Conservation (phyloP, 441 rosid species). For the Erodium moschatum region DNA sequence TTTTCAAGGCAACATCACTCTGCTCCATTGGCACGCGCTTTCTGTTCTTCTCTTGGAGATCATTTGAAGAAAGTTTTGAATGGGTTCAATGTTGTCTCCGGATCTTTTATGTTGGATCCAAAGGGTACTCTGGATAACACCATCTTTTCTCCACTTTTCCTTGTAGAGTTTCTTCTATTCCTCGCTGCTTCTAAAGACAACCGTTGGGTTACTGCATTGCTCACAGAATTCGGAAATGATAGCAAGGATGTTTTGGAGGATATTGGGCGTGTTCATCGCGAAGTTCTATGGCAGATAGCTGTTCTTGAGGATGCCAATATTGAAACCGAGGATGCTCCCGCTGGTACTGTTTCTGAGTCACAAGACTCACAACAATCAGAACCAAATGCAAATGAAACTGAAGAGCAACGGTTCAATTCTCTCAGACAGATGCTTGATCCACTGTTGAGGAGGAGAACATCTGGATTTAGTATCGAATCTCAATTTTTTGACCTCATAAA, state of each 20-base stretch:
- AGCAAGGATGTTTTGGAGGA: slow-evolving; percentile 84
- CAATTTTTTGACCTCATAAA: slow-evolving; percentile 92
- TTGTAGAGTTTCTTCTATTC: slow-evolving; percentile 85
- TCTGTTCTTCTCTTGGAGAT: slow-evolving; percentile 72
- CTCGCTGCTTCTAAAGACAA: slow-evolving; percentile 95
- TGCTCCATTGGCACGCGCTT: slow-evolving; percentile 80
- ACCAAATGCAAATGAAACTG: slow-evolving; percentile 37
- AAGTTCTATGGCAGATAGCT: slow-evolving; percentile 87
- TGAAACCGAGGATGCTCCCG: slow-evolving; percentile 47
- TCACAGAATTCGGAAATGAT: slow-evolving; percentile 71
- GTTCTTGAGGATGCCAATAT: slow-evolving; percentile 71
- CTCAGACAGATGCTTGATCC: slow-evolving; percentile 97
- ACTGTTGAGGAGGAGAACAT: slow-evolving; percentile 71
- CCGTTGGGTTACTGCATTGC: slow-evolving; percentile 94
- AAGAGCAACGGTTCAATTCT: slow-evolving; percentile 78
- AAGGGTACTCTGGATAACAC: slow-evolving; percentile 43
- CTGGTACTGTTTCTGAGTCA: slow-evolving; percentile 38
- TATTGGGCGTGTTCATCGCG: slow-evolving; percentile 77
- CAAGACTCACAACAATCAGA: slow-evolving; percentile 58
- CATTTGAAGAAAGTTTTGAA: slow-evolving; percentile 64
- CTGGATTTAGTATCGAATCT: slow-evolving; percentile 84
- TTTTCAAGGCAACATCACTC: slow-evolving; percentile 98
- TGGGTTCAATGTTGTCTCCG: slow-evolving; percentile 47
- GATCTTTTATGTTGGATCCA: slow-evolving; percentile 70
- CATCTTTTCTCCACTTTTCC: slow-evolving; percentile 75